These are phyloP conservation scores for Ilyonectria mors-panacis DNA, from an alignment of 2,329 filamentous ascomycete genomes.

Conservation along the genomic window DNA sequence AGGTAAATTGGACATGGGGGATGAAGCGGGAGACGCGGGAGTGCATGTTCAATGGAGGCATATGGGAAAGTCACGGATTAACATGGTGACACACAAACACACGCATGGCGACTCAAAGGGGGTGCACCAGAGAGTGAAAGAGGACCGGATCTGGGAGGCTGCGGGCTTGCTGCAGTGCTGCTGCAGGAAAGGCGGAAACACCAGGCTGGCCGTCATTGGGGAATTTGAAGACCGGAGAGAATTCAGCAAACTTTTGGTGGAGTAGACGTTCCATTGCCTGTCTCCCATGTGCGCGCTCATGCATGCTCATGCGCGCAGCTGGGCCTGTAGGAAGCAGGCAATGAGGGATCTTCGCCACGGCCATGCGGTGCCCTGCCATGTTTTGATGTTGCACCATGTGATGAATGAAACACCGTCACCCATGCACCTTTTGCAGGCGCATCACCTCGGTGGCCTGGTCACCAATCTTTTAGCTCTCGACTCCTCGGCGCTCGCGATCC, in stretches of 20 bases:
- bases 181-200: background rate
- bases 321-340: background rate
- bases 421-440: slow-evolving; percentile 9
- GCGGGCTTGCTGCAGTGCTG: background rate
- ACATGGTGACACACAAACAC: background rate
- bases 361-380: background rate
- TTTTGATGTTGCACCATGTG: slow-evolving; percentile 9
- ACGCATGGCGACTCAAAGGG: background rate
- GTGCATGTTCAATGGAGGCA: background rate
- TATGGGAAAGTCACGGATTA: background rate
- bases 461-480: background rate
- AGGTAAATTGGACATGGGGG: background rate
- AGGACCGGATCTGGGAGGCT: background rate
- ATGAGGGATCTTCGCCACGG: background rate
- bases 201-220: background rate
- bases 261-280: background rate
- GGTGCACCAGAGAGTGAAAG: background rate
- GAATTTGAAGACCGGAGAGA: background rate
- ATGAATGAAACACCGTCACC: slow-evolving; percentile 14
- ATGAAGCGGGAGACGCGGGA: background rate
- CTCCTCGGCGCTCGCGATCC: background rate
- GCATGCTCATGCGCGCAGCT: background rate
- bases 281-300: background rate
- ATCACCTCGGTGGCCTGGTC: slow-evolving; percentile 7
- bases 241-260: background rate